phyloP scores from a whole-genome alignment of 2,329 filamentous ascomycete genomes.

The Colletotrichum musae region DNA sequence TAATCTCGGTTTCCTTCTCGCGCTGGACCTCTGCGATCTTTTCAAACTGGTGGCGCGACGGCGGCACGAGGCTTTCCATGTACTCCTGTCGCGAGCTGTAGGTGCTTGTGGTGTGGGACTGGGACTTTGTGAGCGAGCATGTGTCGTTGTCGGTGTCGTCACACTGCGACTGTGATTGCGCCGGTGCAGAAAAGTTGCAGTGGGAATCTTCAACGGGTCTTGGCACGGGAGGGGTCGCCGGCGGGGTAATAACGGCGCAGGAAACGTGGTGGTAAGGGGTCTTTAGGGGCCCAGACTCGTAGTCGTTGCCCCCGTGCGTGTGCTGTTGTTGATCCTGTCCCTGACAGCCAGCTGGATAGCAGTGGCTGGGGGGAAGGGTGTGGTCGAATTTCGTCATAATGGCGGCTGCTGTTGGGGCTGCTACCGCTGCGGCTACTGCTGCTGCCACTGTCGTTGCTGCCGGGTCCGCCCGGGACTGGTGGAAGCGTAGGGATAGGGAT shows the following conservation, averaged over 20 bases:
- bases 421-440: conserved; percentile 13
- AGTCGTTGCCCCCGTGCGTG: no score
- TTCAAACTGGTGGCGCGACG: conserved; percentile 62
- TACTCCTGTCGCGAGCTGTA: conserved; percentile 57
- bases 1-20: conserved; percentile 60
- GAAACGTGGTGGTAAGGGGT: conserved; percentile 27
- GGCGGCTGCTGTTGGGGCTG: conserved; percentile 22
- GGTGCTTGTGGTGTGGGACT: conserved; percentile 29
- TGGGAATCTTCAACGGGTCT: conserved; percentile 23
- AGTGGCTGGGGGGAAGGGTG: neutral
- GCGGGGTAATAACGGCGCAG: conserved; percentile 37
- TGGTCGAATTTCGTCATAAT: conserved; percentile 39
- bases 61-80: conserved; percentile 65
- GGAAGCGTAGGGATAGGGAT: conserved; percentile 31
- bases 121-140: conserved; percentile 35
- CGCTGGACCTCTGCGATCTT: conserved; percentile 66
- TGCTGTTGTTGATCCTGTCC: neutral
- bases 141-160: conserved; percentile 25
- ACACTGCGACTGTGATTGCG: conserved; percentile 1
- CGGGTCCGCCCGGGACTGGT: conserved; percentile 29
- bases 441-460: neutral
- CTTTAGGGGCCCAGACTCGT: conserved; percentile 25
- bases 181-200: conserved; percentile 24
- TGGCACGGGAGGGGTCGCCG: conserved; percentile 37
- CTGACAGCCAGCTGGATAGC: conserved; percentile 3